Percentiles rank a stretch among this genome's conserved stretches.
These are phyloP conservation scores for Phaseolus lunatus DNA, from an alignment of 306 rosid species.

Conservation along the genomic window DNA sequence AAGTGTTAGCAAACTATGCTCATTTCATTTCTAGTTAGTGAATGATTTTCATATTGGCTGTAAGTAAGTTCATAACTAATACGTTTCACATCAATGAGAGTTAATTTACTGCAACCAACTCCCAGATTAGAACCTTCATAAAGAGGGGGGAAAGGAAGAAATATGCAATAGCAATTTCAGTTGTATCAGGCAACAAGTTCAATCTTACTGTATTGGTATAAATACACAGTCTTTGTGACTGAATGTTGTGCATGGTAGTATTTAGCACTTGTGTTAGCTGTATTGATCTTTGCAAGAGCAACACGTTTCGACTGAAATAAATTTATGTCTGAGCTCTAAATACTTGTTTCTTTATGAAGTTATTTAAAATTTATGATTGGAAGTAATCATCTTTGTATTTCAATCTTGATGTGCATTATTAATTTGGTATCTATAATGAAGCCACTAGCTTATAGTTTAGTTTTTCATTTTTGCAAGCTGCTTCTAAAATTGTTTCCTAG, in stretches of 20 bases:
- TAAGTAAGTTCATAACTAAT: slow-evolving; percentile 2
- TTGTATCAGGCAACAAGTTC: neutral
- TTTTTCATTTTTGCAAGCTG: neutral
- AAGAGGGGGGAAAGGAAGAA: slow-evolving; percentile 19
- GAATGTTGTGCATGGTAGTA: neutral
- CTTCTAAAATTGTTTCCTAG: slow-evolving; percentile 29
- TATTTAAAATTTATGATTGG: neutral
- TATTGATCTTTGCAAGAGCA: slow-evolving; percentile 14
- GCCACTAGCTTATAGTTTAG: slow-evolving; percentile 17
- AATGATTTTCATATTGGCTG: slow-evolving; percentile 24
- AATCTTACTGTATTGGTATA: neutral
- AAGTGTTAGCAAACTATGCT: neutral
- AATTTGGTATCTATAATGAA: slow-evolving; percentile 34
- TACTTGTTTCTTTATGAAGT: neutral
- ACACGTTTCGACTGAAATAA: slow-evolving; percentile 1
- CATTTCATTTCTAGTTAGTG: slow-evolving; percentile 8
- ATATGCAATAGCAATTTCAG: slow-evolving; percentile 1
- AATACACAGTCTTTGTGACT: neutral
- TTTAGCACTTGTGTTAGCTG: neutral
- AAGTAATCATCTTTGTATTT: slow-evolving; percentile 8
- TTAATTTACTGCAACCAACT: slow-evolving; percentile 17
- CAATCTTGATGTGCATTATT: slow-evolving; percentile 29
- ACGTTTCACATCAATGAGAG: neutral
- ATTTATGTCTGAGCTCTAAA: neutral
- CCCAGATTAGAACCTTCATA: slow-evolving; percentile 2